A percentile compares a stretch with the other conserved stretches of the same genome.
phyloP scores from a whole-genome alignment of 176 grass and related monocot species.

The Ensete ventricosum region DNA sequence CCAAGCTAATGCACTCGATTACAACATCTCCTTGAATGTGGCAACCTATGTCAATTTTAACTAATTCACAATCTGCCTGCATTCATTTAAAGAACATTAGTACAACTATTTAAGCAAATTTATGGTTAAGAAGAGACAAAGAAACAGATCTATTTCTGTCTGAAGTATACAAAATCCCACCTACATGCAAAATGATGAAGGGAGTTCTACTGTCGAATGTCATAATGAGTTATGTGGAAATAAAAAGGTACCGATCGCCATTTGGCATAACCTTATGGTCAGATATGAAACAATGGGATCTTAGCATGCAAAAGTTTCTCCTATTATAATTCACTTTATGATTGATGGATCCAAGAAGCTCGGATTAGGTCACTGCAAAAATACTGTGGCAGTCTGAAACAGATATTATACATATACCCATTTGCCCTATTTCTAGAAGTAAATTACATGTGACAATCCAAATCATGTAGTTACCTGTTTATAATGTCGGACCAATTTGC shows the following conservation, averaged over 20 bases:
- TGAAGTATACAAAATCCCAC: neutral
- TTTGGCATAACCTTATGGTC: neutral
- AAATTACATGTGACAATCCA: constrained; percentile 8
- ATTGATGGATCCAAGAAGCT: neutral
- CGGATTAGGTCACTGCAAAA: neutral
- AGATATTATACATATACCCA: neutral
- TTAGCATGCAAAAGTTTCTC: neutral
- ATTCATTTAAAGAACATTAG: constrained; percentile 22
- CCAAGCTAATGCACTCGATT: constrained; percentile 65
- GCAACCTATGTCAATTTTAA: constrained; percentile 76
- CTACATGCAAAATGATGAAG: neutral
- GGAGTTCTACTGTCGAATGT: neutral
- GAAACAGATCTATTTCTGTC: neutral
- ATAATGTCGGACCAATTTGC: constrained; percentile 51
- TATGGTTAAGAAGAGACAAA: constrained; percentile 5
- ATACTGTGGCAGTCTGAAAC: neutral
- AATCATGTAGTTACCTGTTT: constrained; percentile 46
- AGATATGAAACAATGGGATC: neutral
- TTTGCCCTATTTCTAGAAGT: neutral
- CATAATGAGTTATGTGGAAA: neutral
- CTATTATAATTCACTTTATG: neutral
- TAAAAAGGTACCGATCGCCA: neutral
- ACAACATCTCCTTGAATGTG: constrained; percentile 93
- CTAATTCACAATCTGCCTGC: constrained; percentile 72
- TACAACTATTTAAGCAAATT: neutral